Evolutionary conservation across 345 rosid genomes (phyloP).

Genomic region (Erucastrum elatum): DNA sequence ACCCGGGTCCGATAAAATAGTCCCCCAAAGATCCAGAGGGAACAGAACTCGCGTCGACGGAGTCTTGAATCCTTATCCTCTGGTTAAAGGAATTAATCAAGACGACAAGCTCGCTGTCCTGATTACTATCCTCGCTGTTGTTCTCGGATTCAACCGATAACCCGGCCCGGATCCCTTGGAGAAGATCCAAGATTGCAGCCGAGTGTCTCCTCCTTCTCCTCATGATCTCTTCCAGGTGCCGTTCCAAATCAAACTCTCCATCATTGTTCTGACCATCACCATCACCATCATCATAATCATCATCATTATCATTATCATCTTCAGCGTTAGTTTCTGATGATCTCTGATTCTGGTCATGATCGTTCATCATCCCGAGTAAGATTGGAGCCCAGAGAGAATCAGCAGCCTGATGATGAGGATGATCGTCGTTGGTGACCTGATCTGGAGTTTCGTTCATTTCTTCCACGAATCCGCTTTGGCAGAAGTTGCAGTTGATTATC

Average conservation of each 20-base stretch:
- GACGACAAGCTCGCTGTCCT: constrained; percentile 50
- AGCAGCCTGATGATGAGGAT: constrained; percentile 9
- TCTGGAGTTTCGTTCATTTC: constrained; percentile 40
- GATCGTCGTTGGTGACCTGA: constrained; percentile 31
- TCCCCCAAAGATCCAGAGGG: constrained; percentile 64
- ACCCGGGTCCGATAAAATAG: constrained; percentile 80
- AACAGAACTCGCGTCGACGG: constrained; percentile 33
- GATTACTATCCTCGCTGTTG: constrained; percentile 17
- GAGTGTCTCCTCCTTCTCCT: constrained; percentile 65
- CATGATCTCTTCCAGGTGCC: constrained; percentile 55
- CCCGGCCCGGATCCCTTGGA: constrained; percentile 70
- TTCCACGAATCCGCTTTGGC: constrained; percentile 63
- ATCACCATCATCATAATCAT: constrained; percentile 40
- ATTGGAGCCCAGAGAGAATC: constrained; percentile 71
- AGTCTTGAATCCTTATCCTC: constrained; percentile 56
- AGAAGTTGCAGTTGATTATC: constrained; percentile 51
- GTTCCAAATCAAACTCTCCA: constrained; percentile 50
- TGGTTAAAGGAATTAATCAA: constrained; percentile 56
- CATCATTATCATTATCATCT: constrained; percentile 43
- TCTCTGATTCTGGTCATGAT: constrained; percentile 46
- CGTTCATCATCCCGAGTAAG: constrained; percentile 75
- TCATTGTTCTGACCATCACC: constrained; percentile 40
- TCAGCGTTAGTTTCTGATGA: constrained; percentile 1
- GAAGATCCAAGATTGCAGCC: constrained; percentile 57
- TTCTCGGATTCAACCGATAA: constrained; percentile 54